These are phyloP conservation scores for Rhodofomes roseus DNA, from an alignment of 1,284 basidiomycete genomes.

Conservation along the genomic window DNA sequence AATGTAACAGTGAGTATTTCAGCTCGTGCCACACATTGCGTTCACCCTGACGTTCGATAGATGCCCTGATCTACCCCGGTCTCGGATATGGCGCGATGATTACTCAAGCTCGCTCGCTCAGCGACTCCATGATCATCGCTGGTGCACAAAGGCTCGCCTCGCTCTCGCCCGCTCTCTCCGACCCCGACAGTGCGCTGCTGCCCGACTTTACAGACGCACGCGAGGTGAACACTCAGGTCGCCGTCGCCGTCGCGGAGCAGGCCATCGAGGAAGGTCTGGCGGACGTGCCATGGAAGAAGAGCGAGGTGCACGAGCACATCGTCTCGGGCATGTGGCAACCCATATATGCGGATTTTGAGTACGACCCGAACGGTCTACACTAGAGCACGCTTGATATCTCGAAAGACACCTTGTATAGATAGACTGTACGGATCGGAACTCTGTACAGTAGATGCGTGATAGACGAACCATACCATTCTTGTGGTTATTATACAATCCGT, in stretches of 20 bases:
- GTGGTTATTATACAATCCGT: not conserved
- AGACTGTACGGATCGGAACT: not conserved
- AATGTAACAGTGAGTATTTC: conserved; percentile 60
- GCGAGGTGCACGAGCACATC: conserved; percentile 50
- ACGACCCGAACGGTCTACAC: conserved; percentile 51
- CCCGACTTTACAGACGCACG: conserved; percentile 72
- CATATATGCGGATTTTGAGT: conserved; percentile 60
- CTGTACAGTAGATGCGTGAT: not conserved
- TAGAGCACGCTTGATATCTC: not conserved
- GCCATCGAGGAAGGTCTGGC: conserved; percentile 72
- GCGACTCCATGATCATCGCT: conserved; percentile 78
- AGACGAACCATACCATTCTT: not conserved
- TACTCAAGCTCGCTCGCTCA: conserved; percentile 57
- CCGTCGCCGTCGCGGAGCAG: conserved; percentile 73
- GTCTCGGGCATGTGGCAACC: conserved; percentile 56
- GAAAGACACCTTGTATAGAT: not conserved
- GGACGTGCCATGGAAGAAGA: conserved; percentile 46
- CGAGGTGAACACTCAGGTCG: conserved; percentile 73
- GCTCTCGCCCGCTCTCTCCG: conserved; percentile 70
- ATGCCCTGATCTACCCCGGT: conserved; percentile 79
- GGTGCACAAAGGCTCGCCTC: conserved; percentile 69
- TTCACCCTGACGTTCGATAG: conserved; percentile 26
- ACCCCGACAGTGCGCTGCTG: conserved; percentile 62
- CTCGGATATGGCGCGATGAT: conserved; percentile 75
- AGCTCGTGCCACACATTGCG: not conserved